Base-by-base conservation (phyloP, 352 stramenopile species). In the Phytophthora europaea region DNA sequence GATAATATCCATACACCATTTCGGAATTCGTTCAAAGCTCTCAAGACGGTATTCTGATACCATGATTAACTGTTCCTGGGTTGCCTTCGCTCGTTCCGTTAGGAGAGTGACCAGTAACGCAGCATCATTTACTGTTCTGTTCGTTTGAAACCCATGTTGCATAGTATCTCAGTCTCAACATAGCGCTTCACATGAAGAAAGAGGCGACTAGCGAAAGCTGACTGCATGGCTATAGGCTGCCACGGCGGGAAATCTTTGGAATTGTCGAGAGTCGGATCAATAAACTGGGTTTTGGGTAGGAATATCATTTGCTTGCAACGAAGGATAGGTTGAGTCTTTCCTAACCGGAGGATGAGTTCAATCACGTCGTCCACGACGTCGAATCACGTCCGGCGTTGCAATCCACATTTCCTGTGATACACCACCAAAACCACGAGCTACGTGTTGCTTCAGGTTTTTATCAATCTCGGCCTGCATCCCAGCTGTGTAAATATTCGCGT, bases 11-110 rank as follows among this genome's bases (percentile, higher is more conserved):
- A 58, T 58, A 18, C 23, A 26, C 40, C 63, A 70, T 2, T 18
- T 9, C 10, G 53, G 40, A 22, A 70, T 63, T 2, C 62, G 52
- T 40, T 69, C 62, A 23, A 38, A 69, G 34, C 53, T 64, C 28
- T 70, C 64, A 2, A 54, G 18, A 40, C 51, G 55, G 16, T 61
- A 51, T 23, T 67, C 59, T 36, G 26, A 58, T 9, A 64, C 28
- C 13, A 63, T 26, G 10, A 63, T 34, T 16, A 70, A 28, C 26
- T 9, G 38, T 23, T 70, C 63, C 1, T 16, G 9, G 0, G 22
- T 13, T 18, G 12, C 26, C 18, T 57, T 57, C 13, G 31, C 43
- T 13, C 43, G 16, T 6, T 65, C 59, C 9, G 28, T 45, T 20
- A 63, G 40, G 9, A 64, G 28, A 6, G 23, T 54, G 9, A 40